Evolutionary conservation across 345 rosid species (phyloP).

Genomic region (Litchi chinensis): DNA sequence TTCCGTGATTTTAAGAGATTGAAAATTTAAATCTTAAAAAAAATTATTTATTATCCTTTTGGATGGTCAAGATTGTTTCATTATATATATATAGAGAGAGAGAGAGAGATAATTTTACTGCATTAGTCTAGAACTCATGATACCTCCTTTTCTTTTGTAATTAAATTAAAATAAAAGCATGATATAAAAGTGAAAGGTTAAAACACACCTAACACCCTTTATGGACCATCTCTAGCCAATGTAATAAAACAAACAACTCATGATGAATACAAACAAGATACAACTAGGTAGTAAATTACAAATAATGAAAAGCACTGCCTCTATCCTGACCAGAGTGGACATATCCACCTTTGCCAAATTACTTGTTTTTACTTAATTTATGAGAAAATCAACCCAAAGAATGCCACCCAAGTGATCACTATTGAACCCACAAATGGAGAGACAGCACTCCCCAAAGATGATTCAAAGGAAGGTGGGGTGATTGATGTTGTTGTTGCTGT

Average conservation of each 20-base stretch:
- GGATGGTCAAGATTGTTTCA: no score
- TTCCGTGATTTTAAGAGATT: no score
- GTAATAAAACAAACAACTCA: background rate
- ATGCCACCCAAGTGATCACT: slow-evolving; percentile 12
- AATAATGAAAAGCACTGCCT: slow-evolving; percentile 46
- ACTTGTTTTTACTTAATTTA: background rate
- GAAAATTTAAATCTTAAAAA: no score
- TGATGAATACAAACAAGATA: slow-evolving; percentile 6
- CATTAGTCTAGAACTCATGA: no score
- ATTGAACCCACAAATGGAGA: slow-evolving; percentile 16
- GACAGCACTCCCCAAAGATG: slow-evolving; percentile 10
- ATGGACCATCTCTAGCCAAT: background rate
- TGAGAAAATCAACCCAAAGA: slow-evolving; percentile 9
- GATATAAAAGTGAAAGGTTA: background rate
- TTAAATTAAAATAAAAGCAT: background rate
- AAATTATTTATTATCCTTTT: no score
- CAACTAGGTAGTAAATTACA: background rate
- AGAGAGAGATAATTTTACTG: no score
- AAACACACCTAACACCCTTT: background rate
- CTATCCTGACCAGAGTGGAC: slow-evolving; percentile 39
- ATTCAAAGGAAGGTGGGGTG: slow-evolving; percentile 22
- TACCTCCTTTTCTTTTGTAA: background rate
- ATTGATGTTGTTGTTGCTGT: slow-evolving; percentile 17
- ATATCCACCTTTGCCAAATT: background rate
- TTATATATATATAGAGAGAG: no score